Evolutionary conservation across 202 grass and related monocot species (phyloP).

Genomic region (Zizania palustris): DNA sequence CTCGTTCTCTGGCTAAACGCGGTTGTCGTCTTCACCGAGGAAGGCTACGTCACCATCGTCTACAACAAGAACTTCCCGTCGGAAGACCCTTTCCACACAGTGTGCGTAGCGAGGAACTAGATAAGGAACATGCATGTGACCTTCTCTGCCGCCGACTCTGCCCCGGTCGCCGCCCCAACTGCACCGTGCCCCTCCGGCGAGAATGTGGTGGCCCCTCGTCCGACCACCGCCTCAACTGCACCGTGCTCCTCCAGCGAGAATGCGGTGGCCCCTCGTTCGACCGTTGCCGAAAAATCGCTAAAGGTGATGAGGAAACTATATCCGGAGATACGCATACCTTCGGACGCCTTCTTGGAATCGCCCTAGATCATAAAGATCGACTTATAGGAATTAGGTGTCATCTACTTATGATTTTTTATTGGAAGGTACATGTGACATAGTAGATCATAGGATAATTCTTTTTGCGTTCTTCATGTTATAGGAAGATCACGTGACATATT

Average conservation of each 20-base stretch:
- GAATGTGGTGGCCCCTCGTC: too few species aligned
- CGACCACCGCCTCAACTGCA: too few species aligned
- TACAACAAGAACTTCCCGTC: background rate
- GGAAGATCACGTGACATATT: background rate
- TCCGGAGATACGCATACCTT: background rate
- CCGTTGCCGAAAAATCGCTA: background rate
- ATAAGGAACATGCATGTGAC: too few species aligned
- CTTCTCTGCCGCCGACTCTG: too few species aligned
- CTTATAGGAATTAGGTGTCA: background rate
- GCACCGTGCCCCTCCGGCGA: too few species aligned
- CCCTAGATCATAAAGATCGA: rapidly evolving
- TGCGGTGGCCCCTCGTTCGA: background rate
- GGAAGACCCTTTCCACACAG: too few species aligned
- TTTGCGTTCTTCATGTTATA: background rate
- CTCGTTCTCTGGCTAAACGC: background rate
- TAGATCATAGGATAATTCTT: background rate
- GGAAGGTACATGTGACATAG: background rate
- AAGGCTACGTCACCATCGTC: background rate
- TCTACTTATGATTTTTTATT: background rate
- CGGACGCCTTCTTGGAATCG: too few species aligned
- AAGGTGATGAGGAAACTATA: background rate
- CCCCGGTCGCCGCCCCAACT: too few species aligned
- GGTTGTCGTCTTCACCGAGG: background rate
- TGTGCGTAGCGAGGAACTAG: too few species aligned
- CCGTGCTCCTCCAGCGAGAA: too few species aligned